Evolutionary conservation across 192 early-diverging fungal species (phyloP).

Genomic region (Backusella luteola): DNA sequence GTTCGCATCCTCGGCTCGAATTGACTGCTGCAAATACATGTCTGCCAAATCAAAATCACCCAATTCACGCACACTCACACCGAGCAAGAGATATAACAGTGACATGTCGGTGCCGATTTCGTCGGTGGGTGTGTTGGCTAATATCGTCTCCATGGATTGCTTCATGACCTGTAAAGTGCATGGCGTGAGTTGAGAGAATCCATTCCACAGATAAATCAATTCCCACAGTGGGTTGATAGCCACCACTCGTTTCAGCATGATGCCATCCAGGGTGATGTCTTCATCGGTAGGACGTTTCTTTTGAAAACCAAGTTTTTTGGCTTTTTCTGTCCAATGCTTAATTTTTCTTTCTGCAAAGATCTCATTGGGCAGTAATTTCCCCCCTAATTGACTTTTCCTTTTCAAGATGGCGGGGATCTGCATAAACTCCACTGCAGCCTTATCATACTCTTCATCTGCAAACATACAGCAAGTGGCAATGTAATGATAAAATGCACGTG

Average conservation of each 20-base stretch:
- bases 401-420: conserved; percentile 27
- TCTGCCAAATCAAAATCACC: conserved; percentile 19
- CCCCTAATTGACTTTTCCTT: conserved; percentile 14
- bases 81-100: conserved; percentile 24
- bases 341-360: conserved; percentile 35
- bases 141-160: background rate
- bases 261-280: conserved; percentile 15
- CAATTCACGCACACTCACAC: conserved; percentile 25
- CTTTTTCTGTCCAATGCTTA: conserved; percentile 23
- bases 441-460: conserved; percentile 35
- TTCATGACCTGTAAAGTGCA: conserved; percentile 18
- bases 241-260: conserved; percentile 11
- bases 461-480: conserved; percentile 41
- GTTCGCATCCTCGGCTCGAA: conserved; percentile 9
- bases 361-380: conserved; percentile 31
- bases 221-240: conserved; percentile 36
- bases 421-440: conserved; percentile 33
- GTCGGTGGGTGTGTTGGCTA: background rate
- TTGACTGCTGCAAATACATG: conserved; percentile 4
- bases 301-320: background rate
- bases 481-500: conserved; percentile 40
- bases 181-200: conserved; percentile 22
- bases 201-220: conserved; percentile 38
- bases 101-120: conserved; percentile 14
- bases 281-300: background rate